Percentiles rank a stretch among this genome's conserved stretches.
phyloP scores from a whole-genome alignment of 1,284 basidiomycete genomes.

The Neotropicomus parvogracilis region DNA sequence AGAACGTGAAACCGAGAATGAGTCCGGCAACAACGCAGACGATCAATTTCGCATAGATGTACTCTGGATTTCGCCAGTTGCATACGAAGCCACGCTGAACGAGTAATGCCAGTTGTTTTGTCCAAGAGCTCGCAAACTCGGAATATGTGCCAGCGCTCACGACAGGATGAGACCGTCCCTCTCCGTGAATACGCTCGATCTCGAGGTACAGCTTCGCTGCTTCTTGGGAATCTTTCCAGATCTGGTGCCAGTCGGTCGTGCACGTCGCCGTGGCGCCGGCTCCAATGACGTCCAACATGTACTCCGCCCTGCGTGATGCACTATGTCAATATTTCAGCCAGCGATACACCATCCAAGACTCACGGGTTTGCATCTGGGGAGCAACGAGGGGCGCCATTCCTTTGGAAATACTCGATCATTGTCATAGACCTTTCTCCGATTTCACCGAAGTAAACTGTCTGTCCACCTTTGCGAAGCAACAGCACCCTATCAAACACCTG shows the following conservation, averaged over 20 bases:
- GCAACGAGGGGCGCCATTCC: slow-evolving; percentile 49
- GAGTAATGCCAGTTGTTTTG: slow-evolving; percentile 46
- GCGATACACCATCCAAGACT: not conserved
- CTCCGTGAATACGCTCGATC: slow-evolving; percentile 38
- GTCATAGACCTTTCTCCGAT: slow-evolving; percentile 56
- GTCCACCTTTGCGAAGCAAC: slow-evolving; percentile 60
- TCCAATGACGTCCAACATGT: slow-evolving; percentile 64
- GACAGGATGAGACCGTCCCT: slow-evolving; percentile 17
- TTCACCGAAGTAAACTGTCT: slow-evolving; percentile 76
- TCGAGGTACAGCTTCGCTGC: slow-evolving; percentile 30
- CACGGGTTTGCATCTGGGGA: slow-evolving; percentile 41
- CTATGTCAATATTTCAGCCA: not conserved
- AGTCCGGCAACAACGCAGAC: slow-evolving; percentile 51
- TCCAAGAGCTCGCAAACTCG: slow-evolving; percentile 51
- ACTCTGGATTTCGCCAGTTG: slow-evolving; percentile 59
- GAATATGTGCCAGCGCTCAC: slow-evolving; percentile 26
- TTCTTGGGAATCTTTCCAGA: slow-evolving; percentile 43
- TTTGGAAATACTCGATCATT: slow-evolving; percentile 67
- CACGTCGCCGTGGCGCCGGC: slow-evolving; percentile 53
- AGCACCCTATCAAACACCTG: slow-evolving; percentile 63
- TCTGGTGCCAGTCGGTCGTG: slow-evolving; percentile 41
- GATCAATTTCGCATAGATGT: slow-evolving; percentile 69
- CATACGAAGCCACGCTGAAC: slow-evolving; percentile 34
- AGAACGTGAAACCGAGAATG: slow-evolving; percentile 66
- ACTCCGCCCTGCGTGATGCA: slow-evolving; percentile 49